Conservation (phyloP, 2,329 filamentous ascomycete species). For the Dactylellina sp. region DNA sequence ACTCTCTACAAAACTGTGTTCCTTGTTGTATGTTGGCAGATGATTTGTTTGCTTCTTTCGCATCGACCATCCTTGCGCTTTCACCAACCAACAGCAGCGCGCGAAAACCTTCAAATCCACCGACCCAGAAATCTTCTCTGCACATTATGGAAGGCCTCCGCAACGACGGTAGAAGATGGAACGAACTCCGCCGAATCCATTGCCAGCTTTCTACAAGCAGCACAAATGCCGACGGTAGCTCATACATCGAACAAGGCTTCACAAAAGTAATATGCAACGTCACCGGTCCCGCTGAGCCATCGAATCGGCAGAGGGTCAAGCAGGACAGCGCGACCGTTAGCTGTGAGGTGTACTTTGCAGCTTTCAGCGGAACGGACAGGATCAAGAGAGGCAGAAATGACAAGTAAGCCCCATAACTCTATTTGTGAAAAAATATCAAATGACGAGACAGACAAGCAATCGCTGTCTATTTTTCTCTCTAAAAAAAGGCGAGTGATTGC, state of each 20-base stretch:
- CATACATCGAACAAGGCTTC: constrained; percentile 96
- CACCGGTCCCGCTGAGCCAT: constrained; percentile 81
- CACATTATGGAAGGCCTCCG: constrained; percentile 64
- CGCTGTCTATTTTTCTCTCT: too few species aligned
- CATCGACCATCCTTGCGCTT: constrained; percentile 3
- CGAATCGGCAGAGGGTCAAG: constrained; percentile 66
- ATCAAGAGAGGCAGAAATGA: constrained; percentile 80
- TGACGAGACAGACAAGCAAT: too few species aligned
- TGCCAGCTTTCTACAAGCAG: constrained; percentile 88
- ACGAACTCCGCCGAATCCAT: constrained; percentile 89
- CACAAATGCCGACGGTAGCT: constrained; percentile 89
- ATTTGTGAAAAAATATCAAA: too few species aligned
- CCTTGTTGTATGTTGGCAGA: too few species aligned
- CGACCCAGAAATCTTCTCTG: constrained; percentile 30
- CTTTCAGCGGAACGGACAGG: constrained; percentile 87
- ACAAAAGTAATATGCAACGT: constrained; percentile 96
- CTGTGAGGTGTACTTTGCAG: constrained; percentile 85
- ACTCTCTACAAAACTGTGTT: too few species aligned
- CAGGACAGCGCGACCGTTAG: constrained; percentile 75
- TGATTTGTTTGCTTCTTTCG: not conserved
- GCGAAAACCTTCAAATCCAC: constrained; percentile 25
- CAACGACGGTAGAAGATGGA: constrained; percentile 83
- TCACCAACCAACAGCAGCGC: not conserved
- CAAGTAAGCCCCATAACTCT: constrained; percentile 71
- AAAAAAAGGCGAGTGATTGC: too few species aligned